Base-by-base conservation (phyloP, 441 rosid genomes). In the Gossypium schwendimanii region DNA sequence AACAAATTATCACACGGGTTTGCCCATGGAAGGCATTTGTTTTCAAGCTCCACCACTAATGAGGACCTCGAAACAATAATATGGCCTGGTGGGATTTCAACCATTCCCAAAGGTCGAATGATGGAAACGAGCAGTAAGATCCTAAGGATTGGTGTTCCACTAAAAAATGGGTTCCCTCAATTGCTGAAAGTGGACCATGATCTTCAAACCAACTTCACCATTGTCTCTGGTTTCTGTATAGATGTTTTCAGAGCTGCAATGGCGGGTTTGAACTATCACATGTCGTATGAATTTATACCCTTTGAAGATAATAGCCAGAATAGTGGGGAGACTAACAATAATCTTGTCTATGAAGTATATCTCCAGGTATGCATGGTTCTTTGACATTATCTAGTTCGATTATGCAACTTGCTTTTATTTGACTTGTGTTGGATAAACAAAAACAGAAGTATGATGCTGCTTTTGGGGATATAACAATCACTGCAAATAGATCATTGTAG, bases 381-480 rank as follows among this genome's bases (percentile, higher is more conserved):
- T 58, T 33, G 18, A 7, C 4, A 3, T 57, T 2, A 57, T 57
- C 26, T 8, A 2, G 31, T 23, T 57, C 33, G 12, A 10, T 61
- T 9, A 3, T 61, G 11, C 7, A 31, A 61, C 47, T 62, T 31
- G 14, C 14, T 15, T 62, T 33, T 17, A 33, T 28, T 31, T 26
- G 7, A 31, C 1, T 0, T 9, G 1, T 60, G 41, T 60, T 54
- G 11, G 26, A 58, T 58, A 24, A 12, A 9, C 15, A 31, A 60
- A 31, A 28, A 15, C 80, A 86, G 85, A 62, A 6, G 3, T 77
- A 53, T 10, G 86, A 87, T 80, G 88, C 80, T 0, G 78, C 68
- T 1, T 87, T 79, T 12, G 91, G 88, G 47, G 93, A 88, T 65
- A 15, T 55, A 52, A 81, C 91, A 11, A 82, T 87, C 33, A 47